A percentile compares a stretch with the other conserved stretches of the same genome.
Conservation (phyloP, 495 filamentous ascomycete species). For the Amphirosellinia nigrospora region DNA sequence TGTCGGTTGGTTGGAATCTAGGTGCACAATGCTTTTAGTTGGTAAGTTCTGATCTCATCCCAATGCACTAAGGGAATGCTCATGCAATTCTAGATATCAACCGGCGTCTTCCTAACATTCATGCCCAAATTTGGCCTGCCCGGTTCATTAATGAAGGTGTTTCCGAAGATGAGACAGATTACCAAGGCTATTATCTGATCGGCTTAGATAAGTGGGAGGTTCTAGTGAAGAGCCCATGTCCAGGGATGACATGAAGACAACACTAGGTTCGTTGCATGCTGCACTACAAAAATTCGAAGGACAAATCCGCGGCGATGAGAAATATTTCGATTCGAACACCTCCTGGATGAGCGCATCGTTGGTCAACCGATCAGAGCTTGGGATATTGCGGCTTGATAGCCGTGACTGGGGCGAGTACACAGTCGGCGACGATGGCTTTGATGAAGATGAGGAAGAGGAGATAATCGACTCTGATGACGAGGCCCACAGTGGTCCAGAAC, state of each 20-base stretch:
- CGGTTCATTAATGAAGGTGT: slow-evolving; percentile 49
- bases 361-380: slow-evolving; percentile 45
- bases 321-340: slow-evolving; percentile 53
- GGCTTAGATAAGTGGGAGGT: slow-evolving; percentile 51
- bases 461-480: slow-evolving; percentile 31
- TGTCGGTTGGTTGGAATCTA: slow-evolving; percentile 62
- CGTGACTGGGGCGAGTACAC: slow-evolving; percentile 57
- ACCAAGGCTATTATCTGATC: slow-evolving; percentile 62
- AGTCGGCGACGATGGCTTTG: slow-evolving; percentile 44
- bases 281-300: slow-evolving; percentile 55
- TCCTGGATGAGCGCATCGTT: slow-evolving; percentile 56
- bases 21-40: slow-evolving; percentile 55
- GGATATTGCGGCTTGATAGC: slow-evolving; percentile 48
- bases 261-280: slow-evolving; percentile 44
- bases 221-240: slow-evolving; percentile 16
- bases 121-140: slow-evolving; percentile 63
- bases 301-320: slow-evolving; percentile 50
- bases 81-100: slow-evolving; percentile 49
- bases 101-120: slow-evolving; percentile 49
- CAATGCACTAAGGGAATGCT: slow-evolving; percentile 18
- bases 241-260: slow-evolving; percentile 41
- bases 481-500: slow-evolving; percentile 14
- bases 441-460: slow-evolving; percentile 38
- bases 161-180: slow-evolving; percentile 42
- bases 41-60: slow-evolving; percentile 37